Evolutionary conservation across 768 basidiomycete species (phyloP), one percentile per base, ranked within the genome.

Genomic region (Amanita exitialis): DNA sequence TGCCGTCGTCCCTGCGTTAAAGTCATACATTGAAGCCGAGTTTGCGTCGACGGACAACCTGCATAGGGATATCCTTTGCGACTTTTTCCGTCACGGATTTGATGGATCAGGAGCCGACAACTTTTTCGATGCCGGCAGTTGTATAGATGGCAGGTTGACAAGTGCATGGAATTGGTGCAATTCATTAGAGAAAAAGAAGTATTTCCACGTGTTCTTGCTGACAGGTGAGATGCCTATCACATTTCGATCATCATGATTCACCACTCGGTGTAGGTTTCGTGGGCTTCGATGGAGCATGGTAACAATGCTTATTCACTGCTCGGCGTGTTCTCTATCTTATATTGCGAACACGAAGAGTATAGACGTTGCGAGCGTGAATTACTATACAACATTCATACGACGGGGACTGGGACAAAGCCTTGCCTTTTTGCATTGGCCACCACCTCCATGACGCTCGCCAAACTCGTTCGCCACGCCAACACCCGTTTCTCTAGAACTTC

Each of bases 131-230:
- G 90, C 89, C 35, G 88, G 90, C 15, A 88, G 85, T 55, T 79
- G 78, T 57, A 90, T 91, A 57, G 89, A 91, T 59, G 89, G 89
- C 10, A 75, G 90, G 3, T 65, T 92, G 59, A 92, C 90, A 27
- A 90, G 87, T 63, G 90, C 90, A 3, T 92, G 90, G 90, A 90
- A 92, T 62, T 92, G 90, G 90, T 92, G 90, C 67, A 80, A 82
- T 44, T 75, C 73, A 42, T 64, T 92, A 57, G 90, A 91, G 71
- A 92, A 90, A 72, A 92, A 92, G 69, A 71, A 81, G 44, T 92
- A 80, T 61, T 90, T 90, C 70, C 81, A 77, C 5, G 69, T 89
- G 18, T 91, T 91, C 64, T 66, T 91, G 54, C 68, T 92, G 47
- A 78, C 80, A 42, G 86, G 87, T 87, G 53, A 57, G 83, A 9